Evolutionary conservation across 495 filamentous ascomycete genomes (phyloP).

Genomic region (Podospora sp.): DNA sequence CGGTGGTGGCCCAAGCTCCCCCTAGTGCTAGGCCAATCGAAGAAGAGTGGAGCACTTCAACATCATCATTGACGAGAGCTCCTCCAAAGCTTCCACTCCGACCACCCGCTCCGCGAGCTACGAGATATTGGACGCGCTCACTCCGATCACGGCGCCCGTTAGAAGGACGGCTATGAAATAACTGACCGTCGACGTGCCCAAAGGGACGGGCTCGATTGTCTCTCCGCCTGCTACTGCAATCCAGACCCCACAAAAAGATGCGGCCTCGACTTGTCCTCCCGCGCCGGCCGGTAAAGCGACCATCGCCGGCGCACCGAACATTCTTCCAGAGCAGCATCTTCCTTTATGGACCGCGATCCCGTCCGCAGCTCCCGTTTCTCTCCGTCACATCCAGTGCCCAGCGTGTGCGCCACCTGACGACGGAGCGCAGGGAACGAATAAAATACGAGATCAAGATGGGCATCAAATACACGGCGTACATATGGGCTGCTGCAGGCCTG

Average conservation of each 20-base stretch:
- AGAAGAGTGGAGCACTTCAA: background rate
- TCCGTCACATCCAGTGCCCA: conserved; percentile 52
- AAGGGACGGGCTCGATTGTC: conserved; percentile 1
- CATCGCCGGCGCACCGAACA: conserved; percentile 21
- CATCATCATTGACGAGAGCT: background rate
- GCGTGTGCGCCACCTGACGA: conserved; percentile 72
- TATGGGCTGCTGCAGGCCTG: conserved; percentile 59
- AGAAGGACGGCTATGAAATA: background rate
- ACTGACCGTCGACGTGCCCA: background rate
- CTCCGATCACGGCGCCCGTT: background rate
- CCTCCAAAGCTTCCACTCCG: background rate
- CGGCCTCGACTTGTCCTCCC: conserved; percentile 27
- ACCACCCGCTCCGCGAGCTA: background rate
- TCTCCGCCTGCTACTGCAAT: background rate
- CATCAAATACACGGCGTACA: conserved; percentile 58
- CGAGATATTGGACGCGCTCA: background rate
- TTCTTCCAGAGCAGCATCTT: conserved; percentile 33
- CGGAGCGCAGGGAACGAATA: conserved; percentile 68
- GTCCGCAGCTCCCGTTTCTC: conserved; percentile 84
- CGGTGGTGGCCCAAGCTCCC: background rate
- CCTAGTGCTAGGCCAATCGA: background rate
- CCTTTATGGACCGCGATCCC: conserved; percentile 32
- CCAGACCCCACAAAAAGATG: conserved; percentile 20
- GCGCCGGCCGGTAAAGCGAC: conserved; percentile 26
- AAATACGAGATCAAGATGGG: conserved; percentile 63